Percentiles rank a stretch among this genome's conserved stretches.
phyloP scores from a whole-genome alignment of 805 yeast genomes.

The Candida arabinofermentans region DNA sequence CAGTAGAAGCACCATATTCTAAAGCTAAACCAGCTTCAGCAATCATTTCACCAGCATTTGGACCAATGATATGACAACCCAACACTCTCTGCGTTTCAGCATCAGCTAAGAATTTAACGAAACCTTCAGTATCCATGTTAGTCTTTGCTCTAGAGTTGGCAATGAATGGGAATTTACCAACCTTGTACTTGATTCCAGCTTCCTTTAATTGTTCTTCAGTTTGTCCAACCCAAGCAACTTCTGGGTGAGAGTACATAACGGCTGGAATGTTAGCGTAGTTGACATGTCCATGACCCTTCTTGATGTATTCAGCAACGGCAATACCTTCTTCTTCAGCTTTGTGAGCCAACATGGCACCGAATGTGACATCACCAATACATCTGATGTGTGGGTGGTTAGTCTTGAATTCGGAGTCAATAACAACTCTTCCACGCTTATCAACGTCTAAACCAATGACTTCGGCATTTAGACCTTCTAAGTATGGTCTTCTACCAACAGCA shows the following conservation, averaged over 20 bases:
- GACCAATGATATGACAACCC: conserved; percentile 96
- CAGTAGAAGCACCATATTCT: conserved; percentile 98
- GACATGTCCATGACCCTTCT: conserved; percentile 94
- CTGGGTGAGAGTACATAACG: conserved; percentile 99
- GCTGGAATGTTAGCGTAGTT: conserved; percentile 97
- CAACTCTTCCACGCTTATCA: conserved; percentile 89
- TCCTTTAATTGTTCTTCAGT: conserved; percentile 92
- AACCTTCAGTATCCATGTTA: conserved; percentile 94
- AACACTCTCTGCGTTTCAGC: conserved; percentile 95
- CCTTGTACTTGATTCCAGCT: conserved; percentile 85
- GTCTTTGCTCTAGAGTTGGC: conserved; percentile 99
- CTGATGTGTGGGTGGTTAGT: conserved; percentile 91
- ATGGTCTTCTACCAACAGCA: conserved; percentile 99
- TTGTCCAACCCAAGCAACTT: conserved; percentile 99
- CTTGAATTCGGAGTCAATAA: conserved; percentile 90
- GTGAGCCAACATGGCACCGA: conserved; percentile 99
- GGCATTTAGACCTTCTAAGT: conserved; percentile 81
- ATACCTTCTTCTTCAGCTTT: conserved; percentile 99
- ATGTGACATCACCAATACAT: conserved; percentile 97
- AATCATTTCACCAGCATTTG: conserved; percentile 99
- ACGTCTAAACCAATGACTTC: conserved; percentile 87
- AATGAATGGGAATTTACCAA: conserved; percentile 97
- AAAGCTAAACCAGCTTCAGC: conserved; percentile 97
- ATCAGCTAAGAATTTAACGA: conserved; percentile 93
- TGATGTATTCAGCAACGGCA: conserved; percentile 95